A percentile compares a stretch with the other conserved stretches of the same genome.
These are phyloP conservation scores for Gossypium stocksii DNA, from an alignment of 345 rosid genomes.

Conservation along the genomic window DNA sequence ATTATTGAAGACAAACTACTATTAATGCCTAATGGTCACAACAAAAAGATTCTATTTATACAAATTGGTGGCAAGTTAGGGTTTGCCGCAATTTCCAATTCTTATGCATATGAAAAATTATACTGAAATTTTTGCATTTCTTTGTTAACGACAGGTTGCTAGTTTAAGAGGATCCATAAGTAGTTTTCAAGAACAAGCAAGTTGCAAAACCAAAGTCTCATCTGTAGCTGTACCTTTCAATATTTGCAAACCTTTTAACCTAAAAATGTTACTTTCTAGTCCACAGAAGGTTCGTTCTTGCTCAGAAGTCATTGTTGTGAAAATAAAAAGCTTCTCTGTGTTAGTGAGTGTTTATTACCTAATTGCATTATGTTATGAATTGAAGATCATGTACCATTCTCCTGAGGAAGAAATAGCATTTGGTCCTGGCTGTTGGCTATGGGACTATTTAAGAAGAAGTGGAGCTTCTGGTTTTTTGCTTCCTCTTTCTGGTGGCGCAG, in stretches of 20 bases:
- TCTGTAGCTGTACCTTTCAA: constrained; percentile 62
- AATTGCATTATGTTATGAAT: background rate
- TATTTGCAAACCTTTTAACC: constrained; percentile 68
- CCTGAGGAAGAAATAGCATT: constrained; percentile 96
- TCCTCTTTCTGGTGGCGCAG: constrained; percentile 97
- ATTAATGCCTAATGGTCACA: background rate
- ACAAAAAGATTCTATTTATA: background rate
- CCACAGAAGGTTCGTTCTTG: constrained; percentile 55
- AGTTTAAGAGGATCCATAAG: constrained; percentile 85
- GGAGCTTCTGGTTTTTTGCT: constrained; percentile 97
- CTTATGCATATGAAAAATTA: constrained; percentile 7
- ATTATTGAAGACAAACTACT: background rate
- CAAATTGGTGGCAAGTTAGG: constrained; percentile 1
- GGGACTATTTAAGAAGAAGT: constrained; percentile 98
- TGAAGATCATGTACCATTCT: constrained; percentile 70
- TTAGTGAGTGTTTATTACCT: background rate
- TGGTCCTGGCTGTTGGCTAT: constrained; percentile 97
- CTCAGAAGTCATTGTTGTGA: constrained; percentile 3
- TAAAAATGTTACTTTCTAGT: constrained; percentile 61
- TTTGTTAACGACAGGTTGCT: constrained; percentile 66
- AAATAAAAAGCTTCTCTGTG: background rate
- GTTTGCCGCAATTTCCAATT: background rate
- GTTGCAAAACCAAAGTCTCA: constrained; percentile 55
- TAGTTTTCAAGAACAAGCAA: constrained; percentile 88
- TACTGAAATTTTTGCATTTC: background rate